Base-by-base conservation (phyloP, 106 monocot genomes). In the Platanthera guangdongensis region DNA sequence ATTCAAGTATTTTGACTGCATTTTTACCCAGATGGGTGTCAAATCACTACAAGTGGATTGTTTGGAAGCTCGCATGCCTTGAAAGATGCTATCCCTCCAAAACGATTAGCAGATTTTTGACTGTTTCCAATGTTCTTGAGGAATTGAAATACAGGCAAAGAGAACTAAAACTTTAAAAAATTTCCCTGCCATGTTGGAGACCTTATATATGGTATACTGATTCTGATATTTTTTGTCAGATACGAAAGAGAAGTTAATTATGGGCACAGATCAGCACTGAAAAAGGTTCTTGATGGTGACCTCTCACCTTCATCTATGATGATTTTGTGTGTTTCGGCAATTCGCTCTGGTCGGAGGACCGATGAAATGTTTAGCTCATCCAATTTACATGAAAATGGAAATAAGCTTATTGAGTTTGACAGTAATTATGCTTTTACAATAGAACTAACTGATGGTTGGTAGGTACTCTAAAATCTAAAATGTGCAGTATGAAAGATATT, bases 361-460 rank as follows among this genome's bases (percentile, higher is more conserved):
- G 51, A 57, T 77, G 81, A 83, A 73, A 13, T 54, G n/a, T 79
- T 81, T 79, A 71, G 81, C 51, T 48, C 47, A 73, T 52, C 21
- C 74, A 60, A 63, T 19, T 11, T 47, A 21, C 13, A 30, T 77
- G 81, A 84, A 70, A 49, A 68, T 60, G 19, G 4, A 7, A 50
- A 80, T 2, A 81, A 87, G 3, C 64, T 48, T 76, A 67, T 25
- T 57, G 32, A 13, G 18, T 53, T 15, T 64, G 74, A 52, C 78
- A 64, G 22, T 45, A 57, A 55, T 75, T 51, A 67, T 75, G 47
- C 46, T 77, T 18, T 78, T 18, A 89, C 80, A 83, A 85, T 96
- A 78, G 90, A 89, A 83, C 71, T 96, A 57, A 96, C 93, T 81
- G 96, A 96, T 86, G 96, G 96, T 50, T 96, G 96, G 96, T 96